Conservation (phyloP, 2,329 filamentous ascomycete species). For the Botrytis cinerea region DNA sequence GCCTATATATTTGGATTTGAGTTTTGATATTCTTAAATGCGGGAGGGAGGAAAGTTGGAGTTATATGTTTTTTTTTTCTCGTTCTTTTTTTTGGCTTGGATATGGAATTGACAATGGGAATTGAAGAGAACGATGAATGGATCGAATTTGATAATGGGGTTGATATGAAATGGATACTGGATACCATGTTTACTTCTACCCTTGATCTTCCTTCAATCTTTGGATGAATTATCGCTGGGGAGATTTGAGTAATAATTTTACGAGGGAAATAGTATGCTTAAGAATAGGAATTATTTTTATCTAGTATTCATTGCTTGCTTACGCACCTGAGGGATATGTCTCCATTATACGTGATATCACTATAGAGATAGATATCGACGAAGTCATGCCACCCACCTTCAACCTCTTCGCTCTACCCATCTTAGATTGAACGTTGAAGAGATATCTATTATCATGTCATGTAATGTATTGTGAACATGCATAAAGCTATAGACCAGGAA, state of each 20-base stretch:
- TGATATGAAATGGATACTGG: background rate
- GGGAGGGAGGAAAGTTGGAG: background rate
- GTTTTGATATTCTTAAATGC: background rate
- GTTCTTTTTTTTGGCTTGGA: background rate
- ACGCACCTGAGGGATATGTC: background rate
- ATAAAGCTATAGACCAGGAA: background rate
- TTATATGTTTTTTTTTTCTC: background rate
- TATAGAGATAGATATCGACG: background rate
- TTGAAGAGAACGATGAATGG: background rate
- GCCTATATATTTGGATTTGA: background rate
- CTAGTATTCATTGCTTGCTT: background rate
- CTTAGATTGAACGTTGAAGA: background rate
- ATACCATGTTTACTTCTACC: background rate
- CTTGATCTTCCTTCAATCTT: background rate
- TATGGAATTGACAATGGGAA: background rate
- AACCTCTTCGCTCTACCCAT: background rate
- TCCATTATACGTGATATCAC: background rate
- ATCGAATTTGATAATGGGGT: background rate
- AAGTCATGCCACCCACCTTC: background rate
- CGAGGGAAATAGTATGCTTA: background rate
- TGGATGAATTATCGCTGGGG: background rate
- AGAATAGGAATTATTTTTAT: background rate
- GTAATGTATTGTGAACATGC: background rate
- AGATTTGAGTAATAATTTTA: background rate
- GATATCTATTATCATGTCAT: conserved; percentile 1